A percentile compares a stretch with the other conserved stretches of the same genome.
phyloP scores from a whole-genome alignment of 495 filamentous ascomycete species.

The Tetracladium setigerum region DNA sequence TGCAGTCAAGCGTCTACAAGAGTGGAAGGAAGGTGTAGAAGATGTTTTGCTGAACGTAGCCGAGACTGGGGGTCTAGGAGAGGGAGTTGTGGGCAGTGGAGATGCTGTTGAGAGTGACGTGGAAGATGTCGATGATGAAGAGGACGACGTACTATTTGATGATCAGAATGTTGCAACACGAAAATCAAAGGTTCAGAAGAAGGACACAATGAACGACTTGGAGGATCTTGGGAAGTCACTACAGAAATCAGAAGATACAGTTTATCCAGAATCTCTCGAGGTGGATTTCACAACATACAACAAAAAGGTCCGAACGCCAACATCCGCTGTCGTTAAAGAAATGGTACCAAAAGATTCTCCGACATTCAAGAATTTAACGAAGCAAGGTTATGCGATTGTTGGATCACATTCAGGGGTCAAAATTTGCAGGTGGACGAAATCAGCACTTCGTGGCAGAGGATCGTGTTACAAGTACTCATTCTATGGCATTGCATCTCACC shows the following conservation, averaged over 20 bases:
- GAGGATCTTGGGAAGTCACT: slow-evolving; percentile 74
- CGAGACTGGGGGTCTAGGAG: slow-evolving; percentile 58
- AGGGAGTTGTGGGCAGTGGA: slow-evolving; percentile 74
- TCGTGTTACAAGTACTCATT: slow-evolving; percentile 97
- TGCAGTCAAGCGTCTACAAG: slow-evolving; percentile 51
- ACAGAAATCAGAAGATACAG: slow-evolving; percentile 36
- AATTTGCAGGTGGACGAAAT: slow-evolving; percentile 98
- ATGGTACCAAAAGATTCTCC: slow-evolving; percentile 91
- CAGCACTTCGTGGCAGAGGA: slow-evolving; percentile 87
- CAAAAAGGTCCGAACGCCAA: slow-evolving; percentile 33
- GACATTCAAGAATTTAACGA: slow-evolving; percentile 80
- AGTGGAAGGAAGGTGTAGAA: slow-evolving; percentile 72
- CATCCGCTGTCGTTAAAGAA: slow-evolving; percentile 54
- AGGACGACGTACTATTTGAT: slow-evolving; percentile 42
- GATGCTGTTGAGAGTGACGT: slow-evolving; percentile 78
- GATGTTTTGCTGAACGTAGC: slow-evolving; percentile 59
- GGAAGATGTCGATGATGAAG: slow-evolving; percentile 52
- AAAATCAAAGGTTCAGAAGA: slow-evolving; percentile 29
- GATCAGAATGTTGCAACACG: slow-evolving; percentile 20
- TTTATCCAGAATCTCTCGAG: slow-evolving; percentile 46
- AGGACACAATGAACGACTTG: slow-evolving; percentile 59
- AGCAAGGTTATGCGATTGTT: slow-evolving; percentile 93
- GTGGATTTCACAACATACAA: slow-evolving; percentile 79
- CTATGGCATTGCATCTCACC: slow-evolving; percentile 90
- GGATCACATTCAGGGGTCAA: slow-evolving; percentile 95